Base-by-base conservation (phyloP, 2,329 filamentous ascomycete genomes). In the Diplodia mutila region DNA sequence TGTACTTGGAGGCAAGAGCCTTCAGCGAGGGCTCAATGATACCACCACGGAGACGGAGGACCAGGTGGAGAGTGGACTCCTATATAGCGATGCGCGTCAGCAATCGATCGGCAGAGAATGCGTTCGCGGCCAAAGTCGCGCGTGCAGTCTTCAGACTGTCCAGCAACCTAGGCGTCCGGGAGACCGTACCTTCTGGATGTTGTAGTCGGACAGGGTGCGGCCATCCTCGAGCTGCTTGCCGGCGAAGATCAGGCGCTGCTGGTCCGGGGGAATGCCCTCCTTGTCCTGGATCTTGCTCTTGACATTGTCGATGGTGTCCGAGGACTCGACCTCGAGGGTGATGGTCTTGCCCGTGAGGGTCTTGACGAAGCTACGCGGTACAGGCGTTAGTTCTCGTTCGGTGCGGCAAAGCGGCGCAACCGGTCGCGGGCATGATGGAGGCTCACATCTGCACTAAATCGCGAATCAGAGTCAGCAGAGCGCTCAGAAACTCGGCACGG, bases 211-310 rank as follows among this genome's bases (percentile, higher is more conserved):
- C 73, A 97, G 89, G 71, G 94, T 97, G 80, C 94, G 92, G 85
- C 94, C 94, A 86, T 98, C 94, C 89, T 97, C 94, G 74, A 98
- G 91, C 87, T 97, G 94, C 91, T 97, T 97, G 84, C 94, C 94
- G 78, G 94, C 94, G 83, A 98, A 98, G 86, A 97, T 97, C 87
- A 98, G 84, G 81, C 94, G 94, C 89, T 98, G 94, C 85, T 97
- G 94, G 85, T 97, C 94, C 74, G 94, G 94, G 78, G 94, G 94
- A 76, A 97, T 97, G 78, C 94, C 94, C 87, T 97, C 94, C 91
- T 97, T 97, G 86, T 97, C 94, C 87, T 97, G 94, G 84, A 98
- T 97, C 91, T 97, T 97, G 87, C 90, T 91, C 91, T 98, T 98
- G 85, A 98, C 94, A 90, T 97, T 98, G 90, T 98, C 94, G 87